Percentiles rank a stretch among this genome's conserved stretches.
Evolutionary conservation across 345 rosid genomes (phyloP).

Genomic region (Luvunga scandens): DNA sequence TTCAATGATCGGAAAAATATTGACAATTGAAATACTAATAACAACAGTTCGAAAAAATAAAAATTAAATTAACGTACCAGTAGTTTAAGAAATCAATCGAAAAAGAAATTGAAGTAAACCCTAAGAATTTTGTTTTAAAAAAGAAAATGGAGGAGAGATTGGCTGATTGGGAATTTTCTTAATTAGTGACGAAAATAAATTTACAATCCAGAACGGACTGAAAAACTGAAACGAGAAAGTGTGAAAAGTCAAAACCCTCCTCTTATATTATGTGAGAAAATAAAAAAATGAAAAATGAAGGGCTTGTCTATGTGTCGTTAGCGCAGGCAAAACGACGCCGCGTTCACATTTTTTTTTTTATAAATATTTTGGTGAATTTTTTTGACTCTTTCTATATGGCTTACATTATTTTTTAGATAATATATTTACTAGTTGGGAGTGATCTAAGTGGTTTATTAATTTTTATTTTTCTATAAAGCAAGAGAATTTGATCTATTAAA

Average conservation of each 20-base stretch:
- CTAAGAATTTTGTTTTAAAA: background rate
- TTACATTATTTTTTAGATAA: background rate
- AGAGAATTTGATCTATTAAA: background rate
- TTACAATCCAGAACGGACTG: background rate
- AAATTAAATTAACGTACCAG: conserved; percentile 5
- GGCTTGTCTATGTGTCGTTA: background rate
- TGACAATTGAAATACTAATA: background rate
- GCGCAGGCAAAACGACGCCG: background rate
- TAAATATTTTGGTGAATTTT: background rate
- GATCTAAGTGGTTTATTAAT: too few species aligned
- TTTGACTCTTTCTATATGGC: background rate
- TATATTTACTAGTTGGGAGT: background rate
- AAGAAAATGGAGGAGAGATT: background rate
- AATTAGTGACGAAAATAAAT: too few species aligned
- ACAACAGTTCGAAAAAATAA: background rate
- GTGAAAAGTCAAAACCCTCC: conserved; percentile 5
- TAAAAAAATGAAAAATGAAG: background rate
- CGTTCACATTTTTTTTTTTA: too few species aligned
- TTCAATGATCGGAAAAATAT: background rate
- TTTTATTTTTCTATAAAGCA: background rate
- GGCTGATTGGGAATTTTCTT: too few species aligned
- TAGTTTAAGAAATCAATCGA: background rate
- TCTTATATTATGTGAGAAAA: background rate
- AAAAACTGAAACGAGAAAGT: conserved; percentile 1
- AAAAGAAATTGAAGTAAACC: background rate